A percentile compares a stretch with the other conserved stretches of the same genome.
These are phyloP conservation scores for Cinnamomum chago DNA, from an alignment of 164 flowering plant species.

Conservation along the genomic window DNA sequence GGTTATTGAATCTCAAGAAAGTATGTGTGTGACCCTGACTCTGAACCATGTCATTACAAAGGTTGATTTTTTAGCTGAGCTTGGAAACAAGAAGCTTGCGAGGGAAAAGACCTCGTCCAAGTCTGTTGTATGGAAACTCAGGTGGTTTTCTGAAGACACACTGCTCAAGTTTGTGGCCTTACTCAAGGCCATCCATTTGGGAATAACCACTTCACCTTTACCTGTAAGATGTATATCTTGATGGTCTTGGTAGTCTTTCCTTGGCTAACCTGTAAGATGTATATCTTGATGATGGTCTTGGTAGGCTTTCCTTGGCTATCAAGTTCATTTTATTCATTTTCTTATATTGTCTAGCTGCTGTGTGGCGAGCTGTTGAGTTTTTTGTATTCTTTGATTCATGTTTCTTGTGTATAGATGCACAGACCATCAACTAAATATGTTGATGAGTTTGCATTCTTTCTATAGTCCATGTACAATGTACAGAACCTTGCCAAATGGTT, in stretches of 20 bases:
- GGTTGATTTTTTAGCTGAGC: neutral
- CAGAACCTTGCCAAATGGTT: neutral
- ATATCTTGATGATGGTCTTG: constrained; percentile 13
- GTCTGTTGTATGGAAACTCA: constrained; percentile 48
- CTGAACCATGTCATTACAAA: constrained; percentile 18
- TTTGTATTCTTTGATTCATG: constrained; percentile 34
- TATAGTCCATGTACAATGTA: neutral
- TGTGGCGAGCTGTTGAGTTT: constrained; percentile 11
- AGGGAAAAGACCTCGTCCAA: constrained; percentile 8
- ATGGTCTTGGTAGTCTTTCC: constrained; percentile 2
- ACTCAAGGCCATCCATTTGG: constrained; percentile 55
- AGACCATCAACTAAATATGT: constrained; percentile 4
- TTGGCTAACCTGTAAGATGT: constrained; percentile 24
- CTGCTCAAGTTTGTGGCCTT: constrained; percentile 51
- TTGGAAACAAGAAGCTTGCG: constrained; percentile 5
- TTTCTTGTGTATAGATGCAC: constrained; percentile 16
- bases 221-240: constrained; percentile 31
- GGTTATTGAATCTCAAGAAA: constrained; percentile 50
- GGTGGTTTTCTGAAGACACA: constrained; percentile 61
- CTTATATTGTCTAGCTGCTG: constrained; percentile 12
- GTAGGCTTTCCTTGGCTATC: constrained; percentile 4
- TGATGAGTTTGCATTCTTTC: neutral
- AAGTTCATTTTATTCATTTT: constrained; percentile 43
- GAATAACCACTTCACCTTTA: constrained; percentile 30
- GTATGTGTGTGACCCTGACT: constrained; percentile 38